Evolutionary conservation across 768 basidiomycete genomes (phyloP).

Genomic region (Xerocomus brunneocitrinus): DNA sequence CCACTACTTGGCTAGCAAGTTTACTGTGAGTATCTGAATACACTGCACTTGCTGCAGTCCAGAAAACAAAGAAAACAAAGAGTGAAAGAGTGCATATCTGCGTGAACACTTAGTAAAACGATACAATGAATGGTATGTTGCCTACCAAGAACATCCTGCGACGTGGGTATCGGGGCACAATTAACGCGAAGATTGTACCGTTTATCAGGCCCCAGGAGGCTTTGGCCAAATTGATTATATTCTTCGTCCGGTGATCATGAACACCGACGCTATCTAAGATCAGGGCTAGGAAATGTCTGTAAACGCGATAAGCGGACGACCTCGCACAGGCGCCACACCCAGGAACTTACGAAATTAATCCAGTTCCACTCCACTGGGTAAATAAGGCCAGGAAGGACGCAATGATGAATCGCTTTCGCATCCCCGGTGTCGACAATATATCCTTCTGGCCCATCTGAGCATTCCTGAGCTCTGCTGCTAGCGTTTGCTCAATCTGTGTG

Average conservation of each 20-base stretch:
- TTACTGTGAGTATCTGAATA: constrained; percentile 6
- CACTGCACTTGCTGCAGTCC: constrained; percentile 16
- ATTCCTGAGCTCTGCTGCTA: constrained; percentile 29
- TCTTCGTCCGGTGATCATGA: constrained; percentile 14
- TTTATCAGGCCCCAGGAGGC: constrained; percentile 7
- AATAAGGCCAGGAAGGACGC: constrained; percentile 8
- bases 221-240: constrained; percentile 9
- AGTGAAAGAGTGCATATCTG: constrained; percentile 10
- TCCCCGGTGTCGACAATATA: constrained; percentile 4
- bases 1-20: neutral
- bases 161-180: constrained; percentile 3
- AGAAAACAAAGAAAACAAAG: constrained; percentile 10
- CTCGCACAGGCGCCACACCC: fast-evolving
- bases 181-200: neutral
- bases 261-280: constrained; percentile 14
- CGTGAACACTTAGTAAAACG: neutral
- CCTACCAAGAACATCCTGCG: constrained; percentile 8
- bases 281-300: constrained; percentile 10
- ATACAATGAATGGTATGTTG: neutral
- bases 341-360: constrained; percentile 7
- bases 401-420: constrained; percentile 15
- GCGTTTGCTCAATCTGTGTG: constrained; percentile 51
- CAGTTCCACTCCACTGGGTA: constrained; percentile 9
- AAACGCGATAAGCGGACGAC: neutral
- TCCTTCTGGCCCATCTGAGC: neutral